Evolutionary conservation across 2,329 filamentous ascomycete genomes (phyloP), one percentile per base, ranked within the genome.

Genomic region (Aspergillus sp.): DNA sequence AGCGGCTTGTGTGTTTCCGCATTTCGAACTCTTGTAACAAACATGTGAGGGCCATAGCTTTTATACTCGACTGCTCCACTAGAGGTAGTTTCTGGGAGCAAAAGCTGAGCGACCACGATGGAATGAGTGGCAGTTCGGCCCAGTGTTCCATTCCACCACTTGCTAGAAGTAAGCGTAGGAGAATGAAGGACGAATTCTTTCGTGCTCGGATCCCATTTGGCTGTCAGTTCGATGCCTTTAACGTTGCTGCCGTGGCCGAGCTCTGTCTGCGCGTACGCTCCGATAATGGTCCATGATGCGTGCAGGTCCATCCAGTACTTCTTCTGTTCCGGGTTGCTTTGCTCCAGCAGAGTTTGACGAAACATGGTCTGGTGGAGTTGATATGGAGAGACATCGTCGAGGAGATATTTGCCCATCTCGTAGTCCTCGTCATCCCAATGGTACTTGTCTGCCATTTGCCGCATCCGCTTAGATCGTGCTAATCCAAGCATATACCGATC

Each of bases 131-230:
- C 79, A n/a, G 76, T 79, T 20, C 77, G 68, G 2, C 78, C 78
- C 66, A 81, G 70, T 1, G 73, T 73, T 1, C 78, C 79, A 61
- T 81, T 80, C 78, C 79, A 81, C 78, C 77, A 81, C 64, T 81
- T 80, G 58, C 74, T 79, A 2, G 79, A 74, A 1, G 78, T 80
- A 17, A 41, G 38, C 5, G 38, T 41, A 16, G 38, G 38, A 4
- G 38, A 41, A 16, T 41, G 9, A 16, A 41, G 38, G 4, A 41
- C 16, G 38, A 41, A n/a, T 17, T 41, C 38, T 4, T 41, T 16
- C n/a, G 38, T 41, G 38, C 3, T 20, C 16, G 14, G 38, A 20
- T 41, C 38, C 11, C 13, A 41, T 10, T 11, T 41, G 4, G 38
- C 38, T 4, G 38, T 41, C n/a, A 16, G 13, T 10, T 41, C 38